Conservation (phyloP, 139 green algal genomes). For the Volvox reticuliferus region DNA sequence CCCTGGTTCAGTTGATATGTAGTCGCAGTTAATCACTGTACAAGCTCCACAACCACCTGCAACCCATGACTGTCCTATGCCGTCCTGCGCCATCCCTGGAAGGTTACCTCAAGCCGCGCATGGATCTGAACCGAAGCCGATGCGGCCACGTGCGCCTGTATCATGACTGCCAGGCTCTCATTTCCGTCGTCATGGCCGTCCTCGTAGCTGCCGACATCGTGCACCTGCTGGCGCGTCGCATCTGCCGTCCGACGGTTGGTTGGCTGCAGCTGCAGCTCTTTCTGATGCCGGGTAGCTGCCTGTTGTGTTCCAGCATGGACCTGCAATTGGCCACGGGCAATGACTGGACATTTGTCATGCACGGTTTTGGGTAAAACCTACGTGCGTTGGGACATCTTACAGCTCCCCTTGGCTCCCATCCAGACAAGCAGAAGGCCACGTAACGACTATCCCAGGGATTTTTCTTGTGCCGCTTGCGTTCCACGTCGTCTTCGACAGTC, state of each 20-base stretch:
- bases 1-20: too few relatives aligned
- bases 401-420: background rate
- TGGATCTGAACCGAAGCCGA: constrained; percentile 43
- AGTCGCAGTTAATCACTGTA: too few relatives aligned
- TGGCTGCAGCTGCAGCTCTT: constrained; percentile 12
- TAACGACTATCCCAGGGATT: constrained; percentile 50
- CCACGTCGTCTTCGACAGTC: constrained; percentile 43
- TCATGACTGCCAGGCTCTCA: background rate
- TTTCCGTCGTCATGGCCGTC: background rate
- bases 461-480: constrained; percentile 57
- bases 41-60: too few relatives aligned
- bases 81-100: too few relatives aligned
- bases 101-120: constrained; percentile 48
- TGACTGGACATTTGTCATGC: too few relatives aligned
- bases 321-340: background rate
- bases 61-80: too few relatives aligned
- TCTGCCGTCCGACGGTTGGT: background rate
- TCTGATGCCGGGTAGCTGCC: background rate
- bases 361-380: too few relatives aligned
- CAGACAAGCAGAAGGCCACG: constrained; percentile 43
- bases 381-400: background rate
- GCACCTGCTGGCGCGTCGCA: background rate
- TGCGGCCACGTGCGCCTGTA: constrained; percentile 28
- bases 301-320: background rate
- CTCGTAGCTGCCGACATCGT: background rate